phyloP scores from a whole-genome alignment of 2,329 filamentous ascomycete species.

The Fusarium sp. region DNA sequence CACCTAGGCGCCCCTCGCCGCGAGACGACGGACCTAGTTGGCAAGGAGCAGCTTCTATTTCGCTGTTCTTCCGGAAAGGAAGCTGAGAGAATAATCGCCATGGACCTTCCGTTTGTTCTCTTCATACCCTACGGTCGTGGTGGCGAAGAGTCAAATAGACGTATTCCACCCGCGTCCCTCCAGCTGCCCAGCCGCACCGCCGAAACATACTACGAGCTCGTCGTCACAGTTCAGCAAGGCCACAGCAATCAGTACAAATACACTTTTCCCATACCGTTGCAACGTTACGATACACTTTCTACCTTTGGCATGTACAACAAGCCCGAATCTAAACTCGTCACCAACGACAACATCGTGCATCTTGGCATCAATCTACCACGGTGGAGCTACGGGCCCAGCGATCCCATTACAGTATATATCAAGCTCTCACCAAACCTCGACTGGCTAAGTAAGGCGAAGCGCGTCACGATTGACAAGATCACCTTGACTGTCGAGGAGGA shows the following conservation, averaged over 20 bases:
- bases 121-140: constrained; percentile 96
- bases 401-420: constrained; percentile 96
- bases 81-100: constrained; percentile 88
- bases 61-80: constrained; percentile 87
- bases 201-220: constrained; percentile 96
- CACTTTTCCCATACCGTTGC: constrained; percentile 88
- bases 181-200: constrained; percentile 93
- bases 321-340: constrained; percentile 86
- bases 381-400: constrained; percentile 96
- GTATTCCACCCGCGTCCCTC: constrained; percentile 91
- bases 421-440: constrained; percentile 93
- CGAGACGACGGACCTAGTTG: constrained; percentile 91
- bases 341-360: constrained; percentile 90
- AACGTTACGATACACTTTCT: constrained; percentile 94
- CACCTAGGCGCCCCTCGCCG: constrained; percentile 90
- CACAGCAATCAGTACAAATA: constrained; percentile 90
- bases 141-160: constrained; percentile 87
- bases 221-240: constrained; percentile 95
- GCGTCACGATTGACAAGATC: constrained; percentile 93
- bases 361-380: constrained; percentile 91
- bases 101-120: constrained; percentile 97
- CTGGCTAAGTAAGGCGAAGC: constrained; percentile 89
- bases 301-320: constrained; percentile 99
- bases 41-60: constrained; percentile 94
- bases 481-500: constrained; percentile 96